phyloP scores from a whole-genome alignment of 2,329 filamentous ascomycete species.

The Aspergillus japonicus region DNA sequence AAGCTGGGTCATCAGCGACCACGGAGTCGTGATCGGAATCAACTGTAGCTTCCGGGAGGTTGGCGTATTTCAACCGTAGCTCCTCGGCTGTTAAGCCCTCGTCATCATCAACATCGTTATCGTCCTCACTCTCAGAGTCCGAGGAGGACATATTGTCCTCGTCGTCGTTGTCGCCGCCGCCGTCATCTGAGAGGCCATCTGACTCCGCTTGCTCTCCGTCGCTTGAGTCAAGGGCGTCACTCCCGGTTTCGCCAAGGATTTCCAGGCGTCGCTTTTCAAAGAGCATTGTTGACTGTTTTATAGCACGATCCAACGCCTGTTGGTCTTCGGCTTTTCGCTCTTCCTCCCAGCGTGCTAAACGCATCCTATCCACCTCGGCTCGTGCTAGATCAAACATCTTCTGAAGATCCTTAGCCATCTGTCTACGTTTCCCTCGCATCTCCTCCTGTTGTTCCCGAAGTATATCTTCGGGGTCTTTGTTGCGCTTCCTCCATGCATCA shows the following conservation, averaged over 20 bases:
- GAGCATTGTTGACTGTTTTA: constrained; percentile 52
- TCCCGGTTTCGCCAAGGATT: constrained; percentile 55
- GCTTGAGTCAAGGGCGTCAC: constrained; percentile 72
- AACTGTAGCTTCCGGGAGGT: constrained; percentile 32
- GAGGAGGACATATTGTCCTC: constrained; percentile 52
- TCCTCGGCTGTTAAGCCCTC: constrained; percentile 48
- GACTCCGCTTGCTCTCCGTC: constrained; percentile 32
- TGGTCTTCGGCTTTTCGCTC: constrained; percentile 53
- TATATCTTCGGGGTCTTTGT: constrained; percentile 65
- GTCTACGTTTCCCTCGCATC: constrained; percentile 67
- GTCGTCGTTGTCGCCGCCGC: constrained; percentile 48
- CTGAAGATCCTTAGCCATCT: constrained; percentile 65
- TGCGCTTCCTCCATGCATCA: constrained; percentile 43
- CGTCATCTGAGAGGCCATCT: constrained; percentile 56
- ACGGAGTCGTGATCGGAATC: constrained; percentile 26
- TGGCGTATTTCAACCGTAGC: constrained; percentile 49
- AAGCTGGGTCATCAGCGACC: constrained; percentile 21
- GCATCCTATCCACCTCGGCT: constrained; percentile 57
- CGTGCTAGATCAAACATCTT: constrained; percentile 61
- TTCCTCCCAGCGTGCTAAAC: constrained; percentile 59
- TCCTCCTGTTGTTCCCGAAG: constrained; percentile 72
- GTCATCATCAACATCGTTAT: constrained; percentile 42
- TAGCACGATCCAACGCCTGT: constrained; percentile 53
- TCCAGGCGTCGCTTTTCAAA: constrained; percentile 48
- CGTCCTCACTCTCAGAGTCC: constrained; percentile 44